A percentile compares a stretch with the other conserved stretches of the same genome.
Evolutionary conservation across 2,329 filamentous ascomycete genomes (phyloP).

Genomic region (Cryphonectria radicalis): DNA sequence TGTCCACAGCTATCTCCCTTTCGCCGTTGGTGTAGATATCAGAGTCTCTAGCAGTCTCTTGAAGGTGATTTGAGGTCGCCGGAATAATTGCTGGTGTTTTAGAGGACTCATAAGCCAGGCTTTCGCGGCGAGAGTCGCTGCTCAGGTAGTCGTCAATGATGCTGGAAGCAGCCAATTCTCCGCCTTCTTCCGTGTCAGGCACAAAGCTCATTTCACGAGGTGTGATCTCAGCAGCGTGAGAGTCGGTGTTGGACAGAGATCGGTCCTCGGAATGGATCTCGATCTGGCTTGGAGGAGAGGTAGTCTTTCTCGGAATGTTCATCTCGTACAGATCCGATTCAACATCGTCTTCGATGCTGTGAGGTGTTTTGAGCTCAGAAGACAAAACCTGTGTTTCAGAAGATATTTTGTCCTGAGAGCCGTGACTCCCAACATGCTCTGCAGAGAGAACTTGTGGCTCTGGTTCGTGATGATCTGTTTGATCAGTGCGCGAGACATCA

Average conservation of each 20-base stretch:
- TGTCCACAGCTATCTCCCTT: background rate
- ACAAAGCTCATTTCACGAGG: background rate
- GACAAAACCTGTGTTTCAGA: background rate
- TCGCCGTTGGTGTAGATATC: background rate
- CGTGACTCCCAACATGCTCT: background rate
- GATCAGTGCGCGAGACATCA: background rate
- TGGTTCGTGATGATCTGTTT: background rate
- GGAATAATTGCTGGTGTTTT: background rate
- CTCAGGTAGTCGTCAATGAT: slow-evolving; percentile 4
- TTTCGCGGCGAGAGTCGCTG: background rate
- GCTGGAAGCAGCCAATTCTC: background rate
- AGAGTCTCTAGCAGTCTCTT: background rate
- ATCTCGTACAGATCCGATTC: slow-evolving; percentile 3
- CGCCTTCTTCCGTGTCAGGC: background rate
- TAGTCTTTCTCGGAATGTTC: background rate
- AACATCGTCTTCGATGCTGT: background rate
- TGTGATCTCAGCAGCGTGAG: background rate
- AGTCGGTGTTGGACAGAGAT: background rate
- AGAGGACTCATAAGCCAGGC: background rate
- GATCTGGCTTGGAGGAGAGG: background rate
- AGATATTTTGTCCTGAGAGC: background rate
- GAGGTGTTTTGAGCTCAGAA: background rate
- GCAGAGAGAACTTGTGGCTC: background rate
- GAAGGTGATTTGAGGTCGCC: background rate
- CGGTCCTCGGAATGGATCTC: background rate